Base-by-base conservation (phyloP, 371 early-diverging fungal species). In the Rhizopus delemar region DNA sequence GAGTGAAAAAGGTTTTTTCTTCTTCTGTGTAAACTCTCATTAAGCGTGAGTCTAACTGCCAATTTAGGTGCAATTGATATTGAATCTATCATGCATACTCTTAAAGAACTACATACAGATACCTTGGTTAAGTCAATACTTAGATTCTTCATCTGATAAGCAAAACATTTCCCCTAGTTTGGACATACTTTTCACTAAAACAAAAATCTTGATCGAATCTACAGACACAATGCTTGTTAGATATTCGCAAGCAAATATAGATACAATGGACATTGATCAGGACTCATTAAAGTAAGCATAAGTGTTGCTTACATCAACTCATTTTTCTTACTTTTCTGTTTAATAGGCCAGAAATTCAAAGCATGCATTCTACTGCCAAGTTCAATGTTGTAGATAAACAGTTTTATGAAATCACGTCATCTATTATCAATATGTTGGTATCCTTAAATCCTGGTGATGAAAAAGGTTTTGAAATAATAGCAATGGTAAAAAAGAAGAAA, bases 231-330 rank as follows among this genome's bases (percentile, higher is more conserved):
- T 38, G 38, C 38, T 38, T 22, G 22, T 22, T 22, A 22, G 38
- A 38, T 11, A 38, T 38, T 8, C 38, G 7, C 38, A 8, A 38
- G 38, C 11, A 13, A 5, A 38, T 38, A 38, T 38, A 38, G 38
- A 38, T 38, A 8, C 11, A 34, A 52, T 52, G 52, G 52, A 52
- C n/a, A 35, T 52, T 15, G 52, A 52, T 36, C 52, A 22, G 16
- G 33, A 36, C 6, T n/a, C 32, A 38, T 35, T 34, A 52, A 33
- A 22, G 52, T 52, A 52, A 36, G 52, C 16, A 8, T 22, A 2
- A 7, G 8, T 22, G 13, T 52, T 38, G 33, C 52, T 28, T 0
- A 22, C 22, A 22, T 2, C 1, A 22, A 22, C 22, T 15, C 33
- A 3, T 22, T 52, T 38, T 2, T 5, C 13, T 38, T 38, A 13